Evolutionary conservation across 495 filamentous ascomycete genomes (phyloP).

Genomic region (Tuber magnatum): DNA sequence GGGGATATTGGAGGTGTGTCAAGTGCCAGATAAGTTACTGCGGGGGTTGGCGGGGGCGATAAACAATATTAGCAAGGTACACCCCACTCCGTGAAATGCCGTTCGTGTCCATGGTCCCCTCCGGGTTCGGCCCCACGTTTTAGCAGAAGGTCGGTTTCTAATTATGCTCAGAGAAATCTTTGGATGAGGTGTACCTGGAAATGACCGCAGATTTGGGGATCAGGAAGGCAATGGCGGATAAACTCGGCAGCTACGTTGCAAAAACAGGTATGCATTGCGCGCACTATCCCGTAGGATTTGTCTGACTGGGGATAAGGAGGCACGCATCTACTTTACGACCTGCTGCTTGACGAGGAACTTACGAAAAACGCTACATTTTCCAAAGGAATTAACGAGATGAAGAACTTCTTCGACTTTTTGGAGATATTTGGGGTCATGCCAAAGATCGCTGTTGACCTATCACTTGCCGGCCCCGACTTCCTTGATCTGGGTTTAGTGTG

Average conservation of each 20-base stretch:
- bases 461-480: constrained; percentile 32
- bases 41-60: constrained; percentile 71
- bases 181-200: constrained; percentile 76
- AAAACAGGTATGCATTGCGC: constrained; percentile 50
- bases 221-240: constrained; percentile 60
- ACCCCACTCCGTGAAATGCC: background rate
- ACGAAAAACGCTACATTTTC: constrained; percentile 62
- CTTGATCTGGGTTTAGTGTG: constrained; percentile 85
- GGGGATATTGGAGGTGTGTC: constrained; percentile 82
- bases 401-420: constrained; percentile 68
- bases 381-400: constrained; percentile 72
- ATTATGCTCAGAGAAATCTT: constrained; percentile 40
- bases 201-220: constrained; percentile 84
- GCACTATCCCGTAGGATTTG: background rate
- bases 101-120: background rate
- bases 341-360: constrained; percentile 58
- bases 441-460: constrained; percentile 43
- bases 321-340: constrained; percentile 57
- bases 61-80: constrained; percentile 69
- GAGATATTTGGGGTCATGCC: constrained; percentile 63
- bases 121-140: background rate
- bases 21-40: constrained; percentile 59
- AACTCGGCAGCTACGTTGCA: constrained; percentile 68
- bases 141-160: background rate
- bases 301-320: constrained; percentile 11